A percentile compares a stretch with the other conserved stretches of the same genome.
Conservation (phyloP, 495 filamentous ascomycete genomes). For the Hypoxylon perforatum region DNA sequence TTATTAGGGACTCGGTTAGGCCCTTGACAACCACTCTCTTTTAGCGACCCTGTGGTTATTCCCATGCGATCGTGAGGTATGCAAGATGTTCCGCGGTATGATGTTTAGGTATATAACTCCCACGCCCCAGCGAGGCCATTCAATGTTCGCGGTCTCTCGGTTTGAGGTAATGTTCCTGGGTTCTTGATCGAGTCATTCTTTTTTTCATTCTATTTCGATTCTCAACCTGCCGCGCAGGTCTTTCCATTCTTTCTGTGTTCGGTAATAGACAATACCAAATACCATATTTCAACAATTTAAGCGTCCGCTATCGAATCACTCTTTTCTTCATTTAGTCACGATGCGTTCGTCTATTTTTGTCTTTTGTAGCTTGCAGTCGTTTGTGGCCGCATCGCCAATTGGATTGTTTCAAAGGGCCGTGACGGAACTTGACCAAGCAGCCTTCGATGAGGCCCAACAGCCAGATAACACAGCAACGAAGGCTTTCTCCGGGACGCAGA, state of each 20-base stretch:
- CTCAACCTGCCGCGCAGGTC: conserved; percentile 30
- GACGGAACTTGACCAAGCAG: conserved; percentile 55
- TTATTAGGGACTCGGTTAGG: conserved; percentile 17
- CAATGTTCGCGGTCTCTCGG: conserved; percentile 9
- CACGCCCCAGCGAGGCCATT: background rate
- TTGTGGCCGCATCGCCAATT: conserved; percentile 32
- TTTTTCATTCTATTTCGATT: conserved; percentile 14
- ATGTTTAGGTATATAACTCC: conserved; percentile 18
- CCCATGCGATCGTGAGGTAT: conserved; percentile 9
- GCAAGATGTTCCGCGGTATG: conserved; percentile 8
- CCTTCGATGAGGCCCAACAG: conserved; percentile 63
- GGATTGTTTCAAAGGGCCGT: conserved; percentile 48
- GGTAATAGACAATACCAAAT: background rate
- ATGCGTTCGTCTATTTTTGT: conserved; percentile 21
- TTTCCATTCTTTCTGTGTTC: conserved; percentile 21
- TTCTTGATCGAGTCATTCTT: conserved; percentile 11
- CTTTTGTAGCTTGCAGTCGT: conserved; percentile 18
- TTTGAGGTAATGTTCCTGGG: conserved; percentile 7
- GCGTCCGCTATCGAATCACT: background rate
- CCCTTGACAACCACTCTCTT: conserved; percentile 8
- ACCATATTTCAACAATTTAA: no score
- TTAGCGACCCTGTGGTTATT: conserved; percentile 3
- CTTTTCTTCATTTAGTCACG: background rate
- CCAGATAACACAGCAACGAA: conserved; percentile 60
- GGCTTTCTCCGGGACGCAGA: conserved; percentile 58